Evolutionary conservation across 2,329 filamentous ascomycete species (phyloP).

Genomic region (Pyricularia grisea): DNA sequence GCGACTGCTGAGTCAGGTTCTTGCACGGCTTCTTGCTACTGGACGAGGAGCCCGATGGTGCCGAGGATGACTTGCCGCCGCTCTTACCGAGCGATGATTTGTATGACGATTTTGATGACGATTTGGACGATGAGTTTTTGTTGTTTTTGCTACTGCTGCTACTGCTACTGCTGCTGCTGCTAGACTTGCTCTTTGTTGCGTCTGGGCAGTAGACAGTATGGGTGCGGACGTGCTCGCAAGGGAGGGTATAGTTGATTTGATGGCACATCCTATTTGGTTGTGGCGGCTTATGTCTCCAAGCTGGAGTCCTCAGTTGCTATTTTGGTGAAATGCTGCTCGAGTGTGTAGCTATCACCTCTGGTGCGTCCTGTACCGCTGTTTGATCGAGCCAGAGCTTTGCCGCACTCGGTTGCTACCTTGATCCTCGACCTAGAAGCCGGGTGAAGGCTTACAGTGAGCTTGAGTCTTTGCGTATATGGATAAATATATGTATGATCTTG

Average conservation of each 20-base stretch:
- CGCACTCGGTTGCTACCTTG: background rate
- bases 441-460: background rate
- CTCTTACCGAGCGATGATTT: background rate
- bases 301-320: background rate
- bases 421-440: background rate
- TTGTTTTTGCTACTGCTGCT: constrained; percentile 2
- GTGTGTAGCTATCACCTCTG: background rate
- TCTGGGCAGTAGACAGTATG: constrained; percentile 33
- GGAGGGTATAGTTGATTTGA: constrained; percentile 37
- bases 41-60: background rate
- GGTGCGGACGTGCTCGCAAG: constrained; percentile 40
- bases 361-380: background rate
- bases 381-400: background rate
- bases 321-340: background rate
- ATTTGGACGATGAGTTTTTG: background rate
- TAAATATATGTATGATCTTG: background rate
- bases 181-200: constrained; percentile 14
- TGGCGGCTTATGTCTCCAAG: background rate
- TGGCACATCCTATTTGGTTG: constrained; percentile 32
- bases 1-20: constrained; percentile 29
- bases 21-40: constrained; percentile 25
- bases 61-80: constrained; percentile 6
- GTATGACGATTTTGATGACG: constrained; percentile 8
- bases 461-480: background rate
- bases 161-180: background rate